phyloP scores from a whole-genome alignment of 2,329 filamentous ascomycete genomes.

The Penicillium decumbens region DNA sequence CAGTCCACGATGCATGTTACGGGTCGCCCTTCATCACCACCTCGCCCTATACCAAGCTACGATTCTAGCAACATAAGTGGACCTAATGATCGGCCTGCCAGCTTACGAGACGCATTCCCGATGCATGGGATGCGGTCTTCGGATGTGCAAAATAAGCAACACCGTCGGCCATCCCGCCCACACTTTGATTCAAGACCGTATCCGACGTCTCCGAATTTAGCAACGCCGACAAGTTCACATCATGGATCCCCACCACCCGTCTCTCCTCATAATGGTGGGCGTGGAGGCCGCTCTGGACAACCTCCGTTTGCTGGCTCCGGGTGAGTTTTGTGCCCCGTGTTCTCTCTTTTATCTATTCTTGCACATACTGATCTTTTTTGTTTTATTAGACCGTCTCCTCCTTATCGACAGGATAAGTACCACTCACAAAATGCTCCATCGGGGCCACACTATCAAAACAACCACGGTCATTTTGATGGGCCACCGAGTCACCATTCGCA shows the following conservation, averaged over 20 bases:
- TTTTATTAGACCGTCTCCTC: constrained; percentile 57
- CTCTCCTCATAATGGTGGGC: constrained; percentile 55
- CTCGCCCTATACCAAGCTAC: constrained; percentile 31
- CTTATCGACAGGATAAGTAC: constrained; percentile 56
- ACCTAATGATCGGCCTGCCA: constrained; percentile 30
- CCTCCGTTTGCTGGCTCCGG: constrained; percentile 43
- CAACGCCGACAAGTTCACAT: constrained; percentile 51
- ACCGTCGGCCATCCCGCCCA: constrained; percentile 38
- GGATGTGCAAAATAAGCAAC: constrained; percentile 28
- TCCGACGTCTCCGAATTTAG: constrained; percentile 57
- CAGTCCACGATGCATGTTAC: constrained; percentile 28
- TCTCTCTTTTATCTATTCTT: constrained; percentile 3
- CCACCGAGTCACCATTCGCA: constrained; percentile 49
- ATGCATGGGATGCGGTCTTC: constrained; percentile 32
- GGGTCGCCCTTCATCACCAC: constrained; percentile 32
- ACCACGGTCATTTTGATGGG: constrained; percentile 48
- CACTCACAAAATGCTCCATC: constrained; percentile 50
- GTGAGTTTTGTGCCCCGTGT: constrained; percentile 38
- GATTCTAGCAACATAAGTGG: constrained; percentile 30
- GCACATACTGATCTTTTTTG: constrained; percentile 31
- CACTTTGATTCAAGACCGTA: constrained; percentile 47
- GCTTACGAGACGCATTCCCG: constrained; percentile 32
- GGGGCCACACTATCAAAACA: constrained; percentile 52
- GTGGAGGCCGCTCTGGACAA: constrained; percentile 52
- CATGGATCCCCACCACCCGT: constrained; percentile 59